Conservation (phyloP, 2,329 filamentous ascomycete species). For the Claviceps spartinae region DNA sequence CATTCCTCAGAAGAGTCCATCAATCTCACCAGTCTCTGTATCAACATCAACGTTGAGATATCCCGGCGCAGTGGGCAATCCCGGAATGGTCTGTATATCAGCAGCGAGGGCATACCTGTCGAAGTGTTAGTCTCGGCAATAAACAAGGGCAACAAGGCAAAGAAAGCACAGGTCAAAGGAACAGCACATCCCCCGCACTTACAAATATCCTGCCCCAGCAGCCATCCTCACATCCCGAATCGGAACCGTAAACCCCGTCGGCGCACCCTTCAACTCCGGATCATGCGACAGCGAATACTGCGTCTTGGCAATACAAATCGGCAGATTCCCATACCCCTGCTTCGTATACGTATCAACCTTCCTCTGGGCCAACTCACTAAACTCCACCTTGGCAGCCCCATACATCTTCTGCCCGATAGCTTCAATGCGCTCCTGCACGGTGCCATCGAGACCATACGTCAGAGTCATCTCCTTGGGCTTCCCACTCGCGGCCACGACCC, state of each 20-base stretch:
- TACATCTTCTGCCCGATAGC: slow-evolving; percentile 89
- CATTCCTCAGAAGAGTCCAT: slow-evolving; percentile 60
- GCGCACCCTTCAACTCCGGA: slow-evolving; percentile 84
- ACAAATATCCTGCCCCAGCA: slow-evolving; percentile 85
- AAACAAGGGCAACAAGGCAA: too few species aligned
- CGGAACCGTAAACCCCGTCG: slow-evolving; percentile 84
- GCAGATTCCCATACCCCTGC: slow-evolving; percentile 84
- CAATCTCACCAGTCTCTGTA: slow-evolving; percentile 69
- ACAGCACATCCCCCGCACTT: slow-evolving; percentile 24
- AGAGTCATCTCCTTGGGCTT: slow-evolving; percentile 81
- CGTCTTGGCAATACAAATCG: slow-evolving; percentile 95
- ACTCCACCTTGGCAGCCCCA: slow-evolving; percentile 76
- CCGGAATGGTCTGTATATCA: slow-evolving; percentile 96
- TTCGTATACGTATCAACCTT: slow-evolving; percentile 92
- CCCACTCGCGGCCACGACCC: slow-evolving; percentile 68
- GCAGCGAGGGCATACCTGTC: slow-evolving; percentile 77
- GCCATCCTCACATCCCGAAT: slow-evolving; percentile 91
- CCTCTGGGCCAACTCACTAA: slow-evolving; percentile 85
- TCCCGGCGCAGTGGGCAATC: slow-evolving; percentile 84
- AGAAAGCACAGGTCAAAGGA: background rate
- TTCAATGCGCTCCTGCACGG: slow-evolving; percentile 80
- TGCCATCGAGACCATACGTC: slow-evolving; percentile 67
- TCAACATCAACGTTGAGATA: slow-evolving; percentile 90
- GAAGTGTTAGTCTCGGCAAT: slow-evolving; percentile 18
- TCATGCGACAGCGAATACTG: slow-evolving; percentile 95